These are phyloP conservation scores for Hypholoma sublateritium DNA, from an alignment of 768 basidiomycete genomes.

Conservation along the genomic window DNA sequence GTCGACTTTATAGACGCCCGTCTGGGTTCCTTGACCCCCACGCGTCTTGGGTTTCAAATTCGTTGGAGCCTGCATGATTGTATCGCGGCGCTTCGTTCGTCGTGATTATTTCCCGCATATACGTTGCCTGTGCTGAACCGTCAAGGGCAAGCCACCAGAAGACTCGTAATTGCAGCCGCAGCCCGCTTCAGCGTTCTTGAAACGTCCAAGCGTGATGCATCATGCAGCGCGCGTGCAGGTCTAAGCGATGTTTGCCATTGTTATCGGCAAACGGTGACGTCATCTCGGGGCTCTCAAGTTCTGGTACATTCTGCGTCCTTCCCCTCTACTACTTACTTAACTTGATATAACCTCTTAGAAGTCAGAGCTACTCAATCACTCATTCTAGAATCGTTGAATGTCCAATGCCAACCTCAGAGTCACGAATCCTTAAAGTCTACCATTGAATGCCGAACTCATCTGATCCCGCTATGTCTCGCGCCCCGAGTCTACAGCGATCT, in stretches of 20 bases:
- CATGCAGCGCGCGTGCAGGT: too few species aligned
- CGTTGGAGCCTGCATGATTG: conserved; percentile 12
- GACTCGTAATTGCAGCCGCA: too few species aligned
- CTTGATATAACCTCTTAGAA: too few species aligned
- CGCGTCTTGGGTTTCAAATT: conserved; percentile 47
- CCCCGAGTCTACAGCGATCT: not conserved
- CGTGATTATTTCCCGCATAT: not conserved
- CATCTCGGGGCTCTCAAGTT: too few species aligned
- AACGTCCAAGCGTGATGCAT: too few species aligned
- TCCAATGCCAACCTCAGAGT: too few species aligned
- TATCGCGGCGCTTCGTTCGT: not conserved
- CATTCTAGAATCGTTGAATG: too few species aligned
- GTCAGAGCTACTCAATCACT: not conserved
- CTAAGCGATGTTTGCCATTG: too few species aligned
- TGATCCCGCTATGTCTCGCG: not conserved
- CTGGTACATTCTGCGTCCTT: not conserved
- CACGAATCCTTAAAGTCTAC: too few species aligned
- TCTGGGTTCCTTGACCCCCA: conserved; percentile 45
- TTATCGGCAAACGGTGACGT: too few species aligned
- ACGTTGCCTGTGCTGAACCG: not conserved
- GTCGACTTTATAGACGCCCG: conserved; percentile 64
- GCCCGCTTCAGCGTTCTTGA: too few species aligned
- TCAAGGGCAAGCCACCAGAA: not conserved
- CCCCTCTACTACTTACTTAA: not conserved
- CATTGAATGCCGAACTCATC: not conserved